phyloP scores from a whole-genome alignment of 2,329 filamentous ascomycete genomes.

The Mycosphaerella arachidis region DNA sequence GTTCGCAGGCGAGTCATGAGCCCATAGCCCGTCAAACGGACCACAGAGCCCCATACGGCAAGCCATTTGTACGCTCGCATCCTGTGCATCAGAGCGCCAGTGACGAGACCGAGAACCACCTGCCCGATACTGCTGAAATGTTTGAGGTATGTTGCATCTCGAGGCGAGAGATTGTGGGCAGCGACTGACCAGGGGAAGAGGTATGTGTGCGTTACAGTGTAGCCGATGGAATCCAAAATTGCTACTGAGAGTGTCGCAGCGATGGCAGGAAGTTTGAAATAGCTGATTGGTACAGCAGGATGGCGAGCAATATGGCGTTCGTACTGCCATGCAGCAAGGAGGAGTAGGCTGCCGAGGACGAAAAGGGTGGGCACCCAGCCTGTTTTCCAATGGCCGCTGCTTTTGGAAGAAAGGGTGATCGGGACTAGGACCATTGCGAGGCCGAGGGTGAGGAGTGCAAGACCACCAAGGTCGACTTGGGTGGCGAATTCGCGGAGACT shows the following conservation, averaged over 20 bases:
- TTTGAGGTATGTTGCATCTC: conserved; percentile 42
- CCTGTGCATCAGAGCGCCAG: conserved; percentile 43
- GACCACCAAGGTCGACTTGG: conserved; percentile 35
- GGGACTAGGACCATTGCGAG: conserved; percentile 48
- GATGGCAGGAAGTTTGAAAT: conserved; percentile 44
- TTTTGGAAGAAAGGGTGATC: conserved; percentile 43
- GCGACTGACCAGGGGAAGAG: conserved; percentile 47
- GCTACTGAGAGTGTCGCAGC: conserved; percentile 39
- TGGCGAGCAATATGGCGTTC: conserved; percentile 43
- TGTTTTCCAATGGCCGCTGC: conserved; percentile 39
- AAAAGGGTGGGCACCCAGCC: conserved; percentile 46
- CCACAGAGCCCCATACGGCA: conserved; percentile 36
- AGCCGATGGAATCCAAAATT: conserved; percentile 43
- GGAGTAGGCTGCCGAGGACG: conserved; percentile 39
- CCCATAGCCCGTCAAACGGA: conserved; percentile 48
- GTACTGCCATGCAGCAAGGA: conserved; percentile 46
- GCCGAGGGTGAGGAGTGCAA: conserved; percentile 46
- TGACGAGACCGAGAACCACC: conserved; percentile 30
- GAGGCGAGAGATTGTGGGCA: conserved; percentile 39
- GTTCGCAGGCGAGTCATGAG: conserved; percentile 49
- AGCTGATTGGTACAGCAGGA: conserved; percentile 45
- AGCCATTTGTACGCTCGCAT: conserved; percentile 47
- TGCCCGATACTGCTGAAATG: conserved; percentile 39
- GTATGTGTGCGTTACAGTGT: conserved; percentile 45
- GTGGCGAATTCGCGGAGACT: conserved; percentile 36